Conservation (phyloP, 139 green algal genomes). For the Ulvella scutata region DNA sequence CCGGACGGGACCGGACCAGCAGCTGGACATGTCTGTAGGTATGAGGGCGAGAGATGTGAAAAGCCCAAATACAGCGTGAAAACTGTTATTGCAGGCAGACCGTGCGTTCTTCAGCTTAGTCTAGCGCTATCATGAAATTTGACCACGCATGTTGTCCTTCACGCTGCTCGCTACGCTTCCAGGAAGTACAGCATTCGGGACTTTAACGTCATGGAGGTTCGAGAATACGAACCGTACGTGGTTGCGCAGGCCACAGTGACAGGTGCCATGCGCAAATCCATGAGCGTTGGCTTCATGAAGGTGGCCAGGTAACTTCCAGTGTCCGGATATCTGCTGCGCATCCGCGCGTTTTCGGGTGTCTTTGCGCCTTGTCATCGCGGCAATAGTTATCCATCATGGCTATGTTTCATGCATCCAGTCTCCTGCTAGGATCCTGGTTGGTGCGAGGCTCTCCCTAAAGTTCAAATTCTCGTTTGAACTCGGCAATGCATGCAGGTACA, state of each 20-base stretch:
- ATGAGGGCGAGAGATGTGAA: constrained; percentile 19
- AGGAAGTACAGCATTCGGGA: not conserved
- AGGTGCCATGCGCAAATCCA: constrained; percentile 13
- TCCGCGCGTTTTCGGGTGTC: not conserved
- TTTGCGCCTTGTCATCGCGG: no score
- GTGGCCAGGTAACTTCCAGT: not conserved
- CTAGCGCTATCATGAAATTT: not conserved
- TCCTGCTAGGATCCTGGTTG: no score
- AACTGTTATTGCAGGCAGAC: constrained; percentile 10
- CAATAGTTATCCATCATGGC: no score
- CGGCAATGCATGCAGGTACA: constrained; percentile 19
- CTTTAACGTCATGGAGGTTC: constrained; percentile 10
- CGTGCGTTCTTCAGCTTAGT: not conserved
- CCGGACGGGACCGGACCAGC: no score
- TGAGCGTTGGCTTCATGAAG: constrained; percentile 24
- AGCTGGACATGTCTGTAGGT: no score
- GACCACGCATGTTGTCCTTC: not conserved
- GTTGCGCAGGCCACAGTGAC: constrained; percentile 26
- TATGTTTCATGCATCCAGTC: no score
- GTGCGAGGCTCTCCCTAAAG: no score
- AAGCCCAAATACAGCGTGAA: constrained; percentile 33
- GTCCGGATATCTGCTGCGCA: not conserved
- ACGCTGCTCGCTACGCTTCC: no score
- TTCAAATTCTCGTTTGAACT: no score
- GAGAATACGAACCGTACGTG: constrained; percentile 27